Conservation (phyloP, 2,329 filamentous ascomycete species). For the Huntiella moniliformis region DNA sequence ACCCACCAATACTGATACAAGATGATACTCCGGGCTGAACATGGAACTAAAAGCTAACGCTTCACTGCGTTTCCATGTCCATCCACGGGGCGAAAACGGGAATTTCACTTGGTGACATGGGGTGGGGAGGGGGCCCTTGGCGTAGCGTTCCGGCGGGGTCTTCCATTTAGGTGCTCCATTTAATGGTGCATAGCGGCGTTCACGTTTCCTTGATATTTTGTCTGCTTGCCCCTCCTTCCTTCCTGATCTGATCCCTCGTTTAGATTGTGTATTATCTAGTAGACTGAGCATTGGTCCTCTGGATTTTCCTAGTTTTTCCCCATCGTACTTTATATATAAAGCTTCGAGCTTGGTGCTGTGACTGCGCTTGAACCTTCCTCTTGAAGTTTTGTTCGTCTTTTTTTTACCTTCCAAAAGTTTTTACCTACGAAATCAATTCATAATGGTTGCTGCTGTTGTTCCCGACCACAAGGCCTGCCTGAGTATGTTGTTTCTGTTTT, state of each 20-base stretch:
- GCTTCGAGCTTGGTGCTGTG: slow-evolving; percentile 4
- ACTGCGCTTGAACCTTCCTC: slow-evolving; percentile 11
- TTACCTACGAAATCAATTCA: slow-evolving; percentile 16
- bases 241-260: neutral
- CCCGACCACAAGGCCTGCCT: slow-evolving; percentile 42
- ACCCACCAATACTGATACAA: no score
- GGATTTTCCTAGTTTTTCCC: slow-evolving; percentile 7
- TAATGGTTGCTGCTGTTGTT: slow-evolving; percentile 23
- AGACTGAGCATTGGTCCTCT: neutral
- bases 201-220: neutral
- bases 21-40: no score
- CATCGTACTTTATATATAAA: slow-evolving; percentile 1
- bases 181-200: slow-evolving; percentile 5
- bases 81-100: slow-evolving; percentile 1
- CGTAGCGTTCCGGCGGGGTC: neutral
- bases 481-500: slow-evolving; percentile 32
- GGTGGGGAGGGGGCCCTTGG: neutral
- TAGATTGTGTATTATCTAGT: slow-evolving; percentile 1
- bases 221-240: no score
- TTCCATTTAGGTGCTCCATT: slow-evolving; percentile 2
- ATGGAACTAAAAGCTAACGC: neutral
- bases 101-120: neutral
- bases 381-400: slow-evolving; percentile 12
- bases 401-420: neutral
- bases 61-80: slow-evolving; percentile 6